phyloP scores from a whole-genome alignment of 2,329 filamentous ascomycete species.

The Macrophomina tecta region DNA sequence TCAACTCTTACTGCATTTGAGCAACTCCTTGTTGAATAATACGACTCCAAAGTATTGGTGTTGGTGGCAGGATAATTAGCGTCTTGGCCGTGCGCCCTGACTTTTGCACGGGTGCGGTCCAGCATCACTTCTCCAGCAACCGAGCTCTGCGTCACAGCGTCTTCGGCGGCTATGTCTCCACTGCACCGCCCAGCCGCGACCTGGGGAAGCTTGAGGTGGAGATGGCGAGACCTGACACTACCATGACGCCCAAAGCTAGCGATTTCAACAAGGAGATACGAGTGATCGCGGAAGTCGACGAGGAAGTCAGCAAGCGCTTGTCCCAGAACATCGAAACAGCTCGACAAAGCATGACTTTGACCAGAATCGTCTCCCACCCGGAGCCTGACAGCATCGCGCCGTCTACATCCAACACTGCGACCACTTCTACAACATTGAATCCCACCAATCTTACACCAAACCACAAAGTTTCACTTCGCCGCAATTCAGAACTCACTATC shows the following conservation, averaged over 20 bases:
- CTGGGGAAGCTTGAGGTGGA: not conserved
- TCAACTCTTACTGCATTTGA: too few relatives aligned
- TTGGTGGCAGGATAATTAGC: too few relatives aligned
- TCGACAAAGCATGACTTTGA: not conserved
- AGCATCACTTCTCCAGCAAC: slow-evolving; percentile 22
- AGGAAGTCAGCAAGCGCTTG: not conserved
- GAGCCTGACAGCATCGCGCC: not conserved
- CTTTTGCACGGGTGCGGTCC: too few relatives aligned
- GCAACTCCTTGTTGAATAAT: too few relatives aligned
- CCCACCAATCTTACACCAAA: not conserved
- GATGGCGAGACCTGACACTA: not conserved
- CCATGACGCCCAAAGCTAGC: not conserved
- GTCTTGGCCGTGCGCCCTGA: too few relatives aligned
- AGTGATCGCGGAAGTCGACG: not conserved
- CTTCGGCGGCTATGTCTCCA: not conserved
- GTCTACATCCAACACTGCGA: not conserved
- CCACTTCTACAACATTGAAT: not conserved
- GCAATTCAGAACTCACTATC: not conserved
- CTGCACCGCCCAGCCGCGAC: not conserved
- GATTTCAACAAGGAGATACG: not conserved
- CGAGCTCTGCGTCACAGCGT: not conserved
- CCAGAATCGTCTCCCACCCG: not conserved
- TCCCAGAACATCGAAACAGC: not conserved
- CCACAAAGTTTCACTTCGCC: not conserved
- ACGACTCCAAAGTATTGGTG: too few relatives aligned